Evolutionary conservation across 768 basidiomycete genomes (phyloP), one percentile per base, ranked within the genome.

Genomic region (Megacollybia marginata): DNA sequence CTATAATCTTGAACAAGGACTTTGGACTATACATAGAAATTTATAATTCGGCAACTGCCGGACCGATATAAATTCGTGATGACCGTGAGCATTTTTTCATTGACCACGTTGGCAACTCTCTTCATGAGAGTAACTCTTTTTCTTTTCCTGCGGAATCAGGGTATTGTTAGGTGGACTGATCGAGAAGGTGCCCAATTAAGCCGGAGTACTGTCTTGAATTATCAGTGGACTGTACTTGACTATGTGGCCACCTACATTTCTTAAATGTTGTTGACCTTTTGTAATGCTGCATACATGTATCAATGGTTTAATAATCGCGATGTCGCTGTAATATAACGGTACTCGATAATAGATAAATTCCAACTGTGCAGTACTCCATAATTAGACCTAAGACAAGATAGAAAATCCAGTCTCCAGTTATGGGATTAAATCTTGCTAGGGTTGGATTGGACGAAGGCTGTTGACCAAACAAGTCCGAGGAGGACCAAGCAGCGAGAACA

Each of bases 141-240:
- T 68, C 68, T 69, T 40, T 58, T 54, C 53, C 52, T 53, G 63
- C 69, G 23, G 68, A 70, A 71, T 60, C 59, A 54, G 79, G 83
- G 84, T 85, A 85, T 64, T 12, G 33, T 52, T 60, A 62, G 48
- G 58, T 60, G 69, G 79, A 70, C 52, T 75, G 70, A 79, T 56
- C 35, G 42, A 52, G 36, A 15, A 57, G 46, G 82, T 73, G 75
- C 72, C 69, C 83, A 84, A 83, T 84, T 86, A 86, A 86, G 84
- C 84, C 84, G 84, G 83, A 85, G 82, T 78, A 64, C 68, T 69
- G 73, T 67, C 73, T 62, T 75, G 68, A 62, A 64, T 69, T 62
- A 61, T 59, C 53, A 66, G 70, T 70, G 71, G 72, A 68, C 72
- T 68, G 67, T 71, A 80, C 82, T 86, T 82, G 84, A 86, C 84